These are phyloP conservation scores for Actinomortierella ambigua DNA, from an alignment of 371 early-diverging fungal genomes.

Conservation along the genomic window DNA sequence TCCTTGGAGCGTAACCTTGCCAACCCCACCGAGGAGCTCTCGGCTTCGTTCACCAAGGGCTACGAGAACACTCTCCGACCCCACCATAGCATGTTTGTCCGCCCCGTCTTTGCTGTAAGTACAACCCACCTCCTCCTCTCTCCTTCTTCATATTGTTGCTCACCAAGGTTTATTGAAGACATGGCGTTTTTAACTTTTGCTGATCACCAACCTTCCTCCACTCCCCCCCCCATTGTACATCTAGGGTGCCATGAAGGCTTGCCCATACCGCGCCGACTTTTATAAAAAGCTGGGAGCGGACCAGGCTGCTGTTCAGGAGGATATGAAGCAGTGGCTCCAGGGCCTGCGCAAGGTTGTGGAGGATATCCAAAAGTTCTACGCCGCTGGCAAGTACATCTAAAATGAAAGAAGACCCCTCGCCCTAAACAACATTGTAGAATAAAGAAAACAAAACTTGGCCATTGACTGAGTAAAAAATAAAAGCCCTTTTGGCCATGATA, in stretches of 20 bases:
- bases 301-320: conserved; percentile 53
- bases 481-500: too few relatives aligned
- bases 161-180: too few relatives aligned
- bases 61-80: conserved; percentile 80
- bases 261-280: conserved; percentile 89
- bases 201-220: too few relatives aligned
- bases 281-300: conserved; percentile 83
- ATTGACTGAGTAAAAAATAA: too few relatives aligned
- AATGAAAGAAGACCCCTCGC: too few relatives aligned
- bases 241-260: conserved; percentile 92
- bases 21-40: conserved; percentile 78
- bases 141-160: too few relatives aligned
- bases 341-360: conserved; percentile 73
- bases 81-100: conserved; percentile 84
- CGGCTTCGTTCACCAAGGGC: conserved; percentile 80
- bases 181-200: too few relatives aligned
- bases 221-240: too few relatives aligned
- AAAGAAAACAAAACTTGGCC: too few relatives aligned
- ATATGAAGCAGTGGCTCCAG: conserved; percentile 71
- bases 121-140: too few relatives aligned
- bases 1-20: conserved; percentile 75
- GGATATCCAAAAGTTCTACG: conserved; percentile 58
- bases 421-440: too few relatives aligned
- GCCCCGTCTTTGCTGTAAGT: conserved; percentile 80
- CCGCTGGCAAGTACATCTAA: too few relatives aligned